These are phyloP conservation scores for Trametes polyzona DNA, from an alignment of 1,284 basidiomycete species.

Conservation along the genomic window DNA sequence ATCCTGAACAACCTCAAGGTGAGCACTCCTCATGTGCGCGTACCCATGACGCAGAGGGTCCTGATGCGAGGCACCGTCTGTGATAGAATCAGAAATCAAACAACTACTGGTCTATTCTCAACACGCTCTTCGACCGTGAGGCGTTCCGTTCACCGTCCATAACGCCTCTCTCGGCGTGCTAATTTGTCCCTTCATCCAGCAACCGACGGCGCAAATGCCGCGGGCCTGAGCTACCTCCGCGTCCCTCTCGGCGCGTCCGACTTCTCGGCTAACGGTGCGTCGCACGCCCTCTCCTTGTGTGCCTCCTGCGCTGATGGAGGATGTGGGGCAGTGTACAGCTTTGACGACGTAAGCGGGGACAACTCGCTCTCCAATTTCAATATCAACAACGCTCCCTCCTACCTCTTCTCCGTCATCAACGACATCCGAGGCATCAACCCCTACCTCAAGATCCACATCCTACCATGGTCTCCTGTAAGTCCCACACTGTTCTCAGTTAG, in stretches of 20 bases:
- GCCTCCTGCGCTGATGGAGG: not conserved
- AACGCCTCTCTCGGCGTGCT: not conserved
- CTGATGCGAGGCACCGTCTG: not conserved
- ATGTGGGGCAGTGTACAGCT: constrained; percentile 46
- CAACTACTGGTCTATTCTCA: constrained; percentile 49
- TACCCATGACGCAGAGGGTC: constrained; percentile 1
- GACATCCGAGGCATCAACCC: constrained; percentile 52
- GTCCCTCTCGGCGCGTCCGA: constrained; percentile 57
- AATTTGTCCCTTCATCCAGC: constrained; percentile 33
- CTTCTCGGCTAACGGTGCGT: constrained; percentile 40
- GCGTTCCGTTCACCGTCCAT: not conserved
- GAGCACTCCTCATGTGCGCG: not conserved
- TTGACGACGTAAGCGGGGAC: constrained; percentile 49
- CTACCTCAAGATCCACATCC: constrained; percentile 45
- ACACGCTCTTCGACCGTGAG: constrained; percentile 50
- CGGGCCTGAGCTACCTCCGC: constrained; percentile 55
- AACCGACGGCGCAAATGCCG: constrained; percentile 47
- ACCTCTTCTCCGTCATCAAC: constrained; percentile 47
- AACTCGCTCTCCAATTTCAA: constrained; percentile 46
- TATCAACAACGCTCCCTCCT: constrained; percentile 47
- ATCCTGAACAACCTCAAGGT: constrained; percentile 54
- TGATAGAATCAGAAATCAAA: constrained; percentile 44
- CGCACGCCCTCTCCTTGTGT: not conserved
- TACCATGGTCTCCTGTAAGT: constrained; percentile 57
- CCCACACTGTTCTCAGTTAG: not conserved